phyloP scores from a whole-genome alignment of 208 protist genomes.

The Crithidia acanthocephali region DNA sequence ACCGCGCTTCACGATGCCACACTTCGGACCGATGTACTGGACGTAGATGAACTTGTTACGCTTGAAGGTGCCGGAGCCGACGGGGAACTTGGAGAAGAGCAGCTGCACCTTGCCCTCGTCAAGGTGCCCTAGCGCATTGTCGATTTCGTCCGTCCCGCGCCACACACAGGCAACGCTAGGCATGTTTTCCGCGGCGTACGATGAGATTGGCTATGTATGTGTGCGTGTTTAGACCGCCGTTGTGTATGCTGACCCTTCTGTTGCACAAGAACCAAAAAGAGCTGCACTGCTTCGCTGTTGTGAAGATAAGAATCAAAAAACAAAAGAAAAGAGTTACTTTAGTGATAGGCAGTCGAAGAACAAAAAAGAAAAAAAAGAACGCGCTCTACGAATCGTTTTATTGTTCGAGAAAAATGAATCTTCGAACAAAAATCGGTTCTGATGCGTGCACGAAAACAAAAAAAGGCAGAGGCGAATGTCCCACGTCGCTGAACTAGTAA shows the following conservation, averaged over 20 bases:
- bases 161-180: slow-evolving; percentile 58
- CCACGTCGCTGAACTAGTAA: too few relatives aligned
- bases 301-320: too few relatives aligned
- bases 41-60: slow-evolving; percentile 88
- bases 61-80: slow-evolving; percentile 87
- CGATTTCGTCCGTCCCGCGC: slow-evolving; percentile 68
- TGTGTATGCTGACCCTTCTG: not conserved
- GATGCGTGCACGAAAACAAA: too few relatives aligned
- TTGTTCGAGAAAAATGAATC: too few relatives aligned
- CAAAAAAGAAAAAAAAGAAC: too few relatives aligned
- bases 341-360: too few relatives aligned
- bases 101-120: slow-evolving; percentile 82
- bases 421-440: too few relatives aligned
- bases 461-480: too few relatives aligned
- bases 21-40: slow-evolving; percentile 74
- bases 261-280: too few relatives aligned
- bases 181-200: slow-evolving; percentile 20
- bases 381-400: too few relatives aligned
- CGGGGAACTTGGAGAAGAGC: slow-evolving; percentile 78
- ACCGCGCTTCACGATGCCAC: slow-evolving; percentile 78
- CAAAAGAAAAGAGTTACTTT: too few relatives aligned
- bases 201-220: not conserved
- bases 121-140: slow-evolving; percentile 62
- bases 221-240: not conserved
- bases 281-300: too few relatives aligned